Conservation (phyloP, 257 asterid species). For the Coffea eugenioides region DNA sequence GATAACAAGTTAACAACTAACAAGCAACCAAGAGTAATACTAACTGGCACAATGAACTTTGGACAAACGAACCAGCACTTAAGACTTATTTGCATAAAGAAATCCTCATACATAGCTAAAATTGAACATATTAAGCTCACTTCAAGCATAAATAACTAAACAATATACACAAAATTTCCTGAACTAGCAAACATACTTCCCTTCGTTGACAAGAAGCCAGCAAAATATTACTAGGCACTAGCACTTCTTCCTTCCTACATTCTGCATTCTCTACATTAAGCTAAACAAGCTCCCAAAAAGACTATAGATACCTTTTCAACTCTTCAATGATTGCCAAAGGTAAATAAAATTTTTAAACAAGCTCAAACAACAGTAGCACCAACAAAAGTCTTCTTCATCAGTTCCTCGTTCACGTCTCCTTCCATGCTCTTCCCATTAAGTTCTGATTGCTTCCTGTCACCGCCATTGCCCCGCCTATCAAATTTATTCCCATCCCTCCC, state of each 20-base stretch:
- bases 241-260: too few species aligned
- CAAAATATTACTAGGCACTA: too few species aligned
- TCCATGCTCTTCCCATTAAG: slow-evolving; percentile 22
- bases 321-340: not conserved
- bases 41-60: not conserved
- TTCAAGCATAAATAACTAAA: not conserved
- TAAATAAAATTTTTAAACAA: not conserved
- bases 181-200: not conserved
- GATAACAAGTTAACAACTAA: too few species aligned
- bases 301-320: slow-evolving; percentile 7
- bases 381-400: slow-evolving; percentile 28
- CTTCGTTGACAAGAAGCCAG: not conserved
- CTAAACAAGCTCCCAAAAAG: slow-evolving; percentile 11
- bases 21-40: not conserved
- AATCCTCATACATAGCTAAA: not conserved
- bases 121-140: not conserved
- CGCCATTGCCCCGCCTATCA: slow-evolving; percentile 35
- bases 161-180: not conserved
- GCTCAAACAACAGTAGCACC: slow-evolving; percentile 15
- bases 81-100: not conserved
- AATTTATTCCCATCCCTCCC: slow-evolving; percentile 17
- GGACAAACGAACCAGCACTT: not conserved
- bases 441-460: slow-evolving; percentile 32
- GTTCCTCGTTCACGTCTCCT: slow-evolving; percentile 41
- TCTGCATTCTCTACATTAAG: not conserved